These are phyloP conservation scores for Candida gigantensis DNA, from an alignment of 1,139 yeast species.

Conservation along the genomic window DNA sequence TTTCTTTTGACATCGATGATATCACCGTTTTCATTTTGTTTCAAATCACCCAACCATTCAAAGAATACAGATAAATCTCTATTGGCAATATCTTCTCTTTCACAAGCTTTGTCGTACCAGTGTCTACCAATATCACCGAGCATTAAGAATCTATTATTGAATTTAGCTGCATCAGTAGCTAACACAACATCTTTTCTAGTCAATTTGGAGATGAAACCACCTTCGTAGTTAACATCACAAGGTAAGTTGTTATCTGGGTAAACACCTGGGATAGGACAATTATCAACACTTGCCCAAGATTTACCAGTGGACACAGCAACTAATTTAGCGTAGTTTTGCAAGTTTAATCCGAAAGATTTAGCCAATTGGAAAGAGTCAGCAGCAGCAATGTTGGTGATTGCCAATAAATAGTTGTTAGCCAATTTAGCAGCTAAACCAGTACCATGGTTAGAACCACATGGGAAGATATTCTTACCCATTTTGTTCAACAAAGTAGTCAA, in stretches of 20 bases:
- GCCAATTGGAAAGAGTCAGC: conserved; percentile 64
- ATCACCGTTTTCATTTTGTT: conserved; percentile 18
- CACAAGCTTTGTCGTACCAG: conserved; percentile 50
- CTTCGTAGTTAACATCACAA: conserved; percentile 48
- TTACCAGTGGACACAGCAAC: conserved; percentile 62
- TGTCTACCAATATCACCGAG: conserved; percentile 44
- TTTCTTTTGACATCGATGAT: conserved; percentile 17
- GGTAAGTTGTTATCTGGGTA: conserved; percentile 48
- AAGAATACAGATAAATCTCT: conserved; percentile 49
- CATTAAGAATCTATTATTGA: conserved; percentile 34
- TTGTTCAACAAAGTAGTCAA: conserved; percentile 34
- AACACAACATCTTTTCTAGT: conserved; percentile 60
- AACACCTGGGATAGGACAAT: conserved; percentile 59
- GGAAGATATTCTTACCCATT: conserved; percentile 57
- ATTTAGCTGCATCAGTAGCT: conserved; percentile 52
- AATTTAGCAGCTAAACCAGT: conserved; percentile 62
- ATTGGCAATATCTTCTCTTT: conserved; percentile 41
- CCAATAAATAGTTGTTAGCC: conserved; percentile 59
- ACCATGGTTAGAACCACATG: conserved; percentile 55
- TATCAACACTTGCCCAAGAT: conserved; percentile 62
- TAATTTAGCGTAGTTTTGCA: conserved; percentile 50
- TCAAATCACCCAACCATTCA: conserved; percentile 44
- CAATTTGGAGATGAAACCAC: conserved; percentile 57
- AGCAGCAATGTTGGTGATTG: conserved; percentile 59
- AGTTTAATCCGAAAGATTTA: conserved; percentile 52